Conservation (phyloP, 768 basidiomycete genomes). For the Lactifluus echinatus region DNA sequence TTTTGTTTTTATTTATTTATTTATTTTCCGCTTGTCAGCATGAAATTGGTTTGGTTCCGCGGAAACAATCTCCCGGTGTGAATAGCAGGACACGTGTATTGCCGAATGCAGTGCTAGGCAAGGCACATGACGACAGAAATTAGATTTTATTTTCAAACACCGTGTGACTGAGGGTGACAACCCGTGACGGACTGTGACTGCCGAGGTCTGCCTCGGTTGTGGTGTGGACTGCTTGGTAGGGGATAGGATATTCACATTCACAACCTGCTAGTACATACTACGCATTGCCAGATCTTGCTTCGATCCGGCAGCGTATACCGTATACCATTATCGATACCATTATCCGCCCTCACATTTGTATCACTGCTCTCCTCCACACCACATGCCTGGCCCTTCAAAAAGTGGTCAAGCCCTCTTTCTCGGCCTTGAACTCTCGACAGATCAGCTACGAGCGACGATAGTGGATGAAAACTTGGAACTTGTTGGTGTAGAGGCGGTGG, state of each 20-base stretch:
- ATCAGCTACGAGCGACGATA: constrained; percentile 75
- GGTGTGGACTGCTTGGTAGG: too few species aligned
- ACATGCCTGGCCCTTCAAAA: constrained; percentile 28
- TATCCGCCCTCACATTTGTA: neutral
- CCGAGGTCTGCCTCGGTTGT: too few species aligned
- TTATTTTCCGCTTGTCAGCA: constrained; percentile 21
- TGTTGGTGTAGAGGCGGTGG: constrained; percentile 72
- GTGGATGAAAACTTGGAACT: constrained; percentile 78
- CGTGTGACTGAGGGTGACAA: too few species aligned
- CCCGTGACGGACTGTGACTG: too few species aligned
- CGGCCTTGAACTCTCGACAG: constrained; percentile 77
- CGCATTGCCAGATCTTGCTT: neutral
- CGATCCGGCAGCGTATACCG: neutral
- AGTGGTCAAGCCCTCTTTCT: constrained; percentile 56
- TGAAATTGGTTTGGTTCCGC: constrained; percentile 16
- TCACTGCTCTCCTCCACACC: neutral
- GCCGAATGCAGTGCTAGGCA: neutral
- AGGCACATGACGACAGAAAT: constrained; percentile 4
- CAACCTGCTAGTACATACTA: too few species aligned
- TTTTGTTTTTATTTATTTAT: too few species aligned
- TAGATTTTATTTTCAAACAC: too few species aligned
- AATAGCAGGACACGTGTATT: neutral
- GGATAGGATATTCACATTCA: too few species aligned
- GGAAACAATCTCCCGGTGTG: too few species aligned
- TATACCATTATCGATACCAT: neutral